Evolutionary conservation across 495 filamentous ascomycete genomes (phyloP).

Genomic region (Neurospora tetraspora): DNA sequence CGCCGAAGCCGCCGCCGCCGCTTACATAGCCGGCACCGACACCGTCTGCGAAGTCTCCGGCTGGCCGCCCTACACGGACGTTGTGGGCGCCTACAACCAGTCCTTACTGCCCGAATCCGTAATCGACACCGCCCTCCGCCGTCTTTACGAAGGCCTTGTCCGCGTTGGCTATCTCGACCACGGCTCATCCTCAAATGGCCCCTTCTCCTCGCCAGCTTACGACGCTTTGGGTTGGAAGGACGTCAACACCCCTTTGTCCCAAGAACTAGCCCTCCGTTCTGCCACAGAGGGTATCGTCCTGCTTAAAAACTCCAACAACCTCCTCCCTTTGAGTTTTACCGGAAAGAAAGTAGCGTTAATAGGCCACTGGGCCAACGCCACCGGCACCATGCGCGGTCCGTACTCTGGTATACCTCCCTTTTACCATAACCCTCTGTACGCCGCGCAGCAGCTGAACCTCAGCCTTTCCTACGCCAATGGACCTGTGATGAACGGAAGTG

Average conservation of each 20-base stretch:
- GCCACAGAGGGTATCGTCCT: constrained; percentile 24
- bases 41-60: constrained; percentile 23
- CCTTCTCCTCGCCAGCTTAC: constrained; percentile 16
- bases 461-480: constrained; percentile 12
- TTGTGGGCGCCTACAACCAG: constrained; percentile 23
- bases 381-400: constrained; percentile 25
- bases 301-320: constrained; percentile 22
- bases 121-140: constrained; percentile 24
- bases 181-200: too few species aligned
- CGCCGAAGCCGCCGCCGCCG: constrained; percentile 24
- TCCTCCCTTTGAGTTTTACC: constrained; percentile 17
- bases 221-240: constrained; percentile 21
- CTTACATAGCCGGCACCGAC: constrained; percentile 28
- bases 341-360: constrained; percentile 23
- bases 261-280: constrained; percentile 23
- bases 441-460: constrained; percentile 21
- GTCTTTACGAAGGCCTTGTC: constrained; percentile 26
- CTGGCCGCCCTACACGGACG: constrained; percentile 17
- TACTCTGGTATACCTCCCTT: constrained; percentile 29
- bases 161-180: constrained; percentile 28
- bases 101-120: constrained; percentile 22
- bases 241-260: constrained; percentile 22
- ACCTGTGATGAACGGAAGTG: constrained; percentile 20
- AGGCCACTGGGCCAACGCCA: constrained; percentile 25
- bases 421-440: constrained; percentile 19